phyloP scores from a whole-genome alignment of 73 alveolate species.

The Tetrahymena thermophila region DNA sequence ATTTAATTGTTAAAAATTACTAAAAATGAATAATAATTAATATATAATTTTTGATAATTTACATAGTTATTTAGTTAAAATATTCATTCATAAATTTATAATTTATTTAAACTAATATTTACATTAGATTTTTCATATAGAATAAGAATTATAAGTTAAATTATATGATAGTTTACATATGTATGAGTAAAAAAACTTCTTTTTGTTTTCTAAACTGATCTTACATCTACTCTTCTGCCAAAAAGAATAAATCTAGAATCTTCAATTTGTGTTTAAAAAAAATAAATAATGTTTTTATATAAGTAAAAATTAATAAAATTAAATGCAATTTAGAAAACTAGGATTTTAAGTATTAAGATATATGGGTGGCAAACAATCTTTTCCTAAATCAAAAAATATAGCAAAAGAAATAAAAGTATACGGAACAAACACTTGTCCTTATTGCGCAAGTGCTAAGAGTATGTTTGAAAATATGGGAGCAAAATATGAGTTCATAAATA shows the following conservation, averaged over 20 bases:
- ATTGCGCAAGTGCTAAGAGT: neutral
- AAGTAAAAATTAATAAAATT: neutral
- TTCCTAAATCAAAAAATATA: neutral
- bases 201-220: neutral
- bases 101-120: too few relatives aligned
- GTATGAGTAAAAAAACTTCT: neutral
- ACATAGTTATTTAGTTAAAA: too few relatives aligned
- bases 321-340: neutral
- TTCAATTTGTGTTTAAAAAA: neutral
- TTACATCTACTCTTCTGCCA: neutral
- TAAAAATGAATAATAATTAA: too few relatives aligned
- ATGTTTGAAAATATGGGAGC: neutral
- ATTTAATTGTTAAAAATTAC: too few relatives aligned
- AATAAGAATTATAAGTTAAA: too few relatives aligned
- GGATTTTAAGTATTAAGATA: neutral
- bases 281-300: neutral
- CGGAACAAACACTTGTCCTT: neutral
- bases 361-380: neutral
- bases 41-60: too few relatives aligned
- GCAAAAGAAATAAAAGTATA: neutral
- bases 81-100: too few relatives aligned
- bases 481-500: neutral
- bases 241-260: neutral
- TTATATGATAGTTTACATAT: too few relatives aligned
- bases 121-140: too few relatives aligned